Evolutionary conservation across 1,284 basidiomycete genomes (phyloP).

Genomic region (Austroboletus niveus): DNA sequence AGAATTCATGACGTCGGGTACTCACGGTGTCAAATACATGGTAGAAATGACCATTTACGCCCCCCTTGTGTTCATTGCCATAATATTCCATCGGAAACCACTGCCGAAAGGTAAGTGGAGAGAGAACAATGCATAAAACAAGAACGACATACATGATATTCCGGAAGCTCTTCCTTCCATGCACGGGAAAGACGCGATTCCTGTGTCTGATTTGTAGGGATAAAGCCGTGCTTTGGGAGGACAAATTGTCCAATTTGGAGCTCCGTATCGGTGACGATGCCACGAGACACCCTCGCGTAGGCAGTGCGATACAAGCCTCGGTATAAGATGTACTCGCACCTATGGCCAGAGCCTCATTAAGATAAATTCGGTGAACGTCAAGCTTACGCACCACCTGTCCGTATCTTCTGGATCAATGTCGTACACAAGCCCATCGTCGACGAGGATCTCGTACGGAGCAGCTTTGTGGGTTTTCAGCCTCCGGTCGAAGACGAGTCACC

Average conservation of each 20-base stretch:
- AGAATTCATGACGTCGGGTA: conserved; percentile 2
- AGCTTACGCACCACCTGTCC: conserved; percentile 62
- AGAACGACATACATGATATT: conserved; percentile 51
- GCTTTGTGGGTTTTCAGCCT: conserved; percentile 43
- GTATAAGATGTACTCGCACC: conserved; percentile 90
- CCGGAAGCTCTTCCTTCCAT: conserved; percentile 63
- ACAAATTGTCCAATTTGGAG: conserved; percentile 81
- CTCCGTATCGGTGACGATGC: conserved; percentile 74
- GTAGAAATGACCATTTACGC: conserved; percentile 69
- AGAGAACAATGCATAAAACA: neutral
- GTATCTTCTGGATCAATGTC: conserved; percentile 73
- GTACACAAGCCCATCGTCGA: conserved; percentile 66
- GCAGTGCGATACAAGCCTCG: conserved; percentile 77
- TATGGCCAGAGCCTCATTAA: conserved; percentile 22
- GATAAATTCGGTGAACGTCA: neutral
- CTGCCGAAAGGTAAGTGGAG: conserved; percentile 34
- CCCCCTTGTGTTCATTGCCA: conserved; percentile 48
- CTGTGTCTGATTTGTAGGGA: conserved; percentile 57
- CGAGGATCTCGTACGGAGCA: conserved; percentile 82
- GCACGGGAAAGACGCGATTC: conserved; percentile 66
- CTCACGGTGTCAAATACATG: conserved; percentile 73
- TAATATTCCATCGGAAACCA: conserved; percentile 78
- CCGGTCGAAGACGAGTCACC: neutral
- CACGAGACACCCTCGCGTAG: conserved; percentile 71
- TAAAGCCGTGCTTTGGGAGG: conserved; percentile 57